These are phyloP conservation scores for Bipolaris oryzae DNA, from an alignment of 2,329 filamentous ascomycete species.

Conservation along the genomic window DNA sequence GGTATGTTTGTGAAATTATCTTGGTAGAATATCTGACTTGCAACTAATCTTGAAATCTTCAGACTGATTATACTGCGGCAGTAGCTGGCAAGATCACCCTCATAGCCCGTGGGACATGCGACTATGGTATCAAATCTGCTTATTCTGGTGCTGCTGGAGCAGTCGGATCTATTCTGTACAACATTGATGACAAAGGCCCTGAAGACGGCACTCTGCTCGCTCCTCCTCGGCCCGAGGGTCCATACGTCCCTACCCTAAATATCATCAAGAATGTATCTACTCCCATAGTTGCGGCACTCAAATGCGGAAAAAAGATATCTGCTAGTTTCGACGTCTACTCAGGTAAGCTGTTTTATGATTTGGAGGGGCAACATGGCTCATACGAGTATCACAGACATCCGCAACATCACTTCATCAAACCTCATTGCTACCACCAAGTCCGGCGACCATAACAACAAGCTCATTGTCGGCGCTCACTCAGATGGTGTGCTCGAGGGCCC, in stretches of 20 bases:
- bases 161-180: conserved; percentile 74
- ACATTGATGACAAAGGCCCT: conserved; percentile 64
- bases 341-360: conserved; percentile 13
- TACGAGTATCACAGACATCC: no score
- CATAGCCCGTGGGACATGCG: conserved; percentile 70
- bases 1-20: neutral
- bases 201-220: conserved; percentile 69
- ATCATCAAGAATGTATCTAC: conserved; percentile 54
- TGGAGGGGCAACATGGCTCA: neutral
- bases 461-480: conserved; percentile 61
- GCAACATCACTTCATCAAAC: no score
- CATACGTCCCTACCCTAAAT: conserved; percentile 71
- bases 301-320: neutral
- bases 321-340: neutral
- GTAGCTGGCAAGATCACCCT: conserved; percentile 71
- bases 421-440: neutral
- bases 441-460: conserved; percentile 33
- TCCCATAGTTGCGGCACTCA: neutral
- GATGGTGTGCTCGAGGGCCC: conserved; percentile 58
- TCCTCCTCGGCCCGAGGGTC: conserved; percentile 58
- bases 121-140: conserved; percentile 74
- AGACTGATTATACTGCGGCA: conserved; percentile 64
- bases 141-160: conserved; percentile 73
- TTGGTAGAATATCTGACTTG: conserved; percentile 11
- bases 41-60: neutral